A percentile compares a stretch with the other conserved stretches of the same genome.
Conservation (phyloP, 345 rosid genomes). For the Nephelium lappaceum region DNA sequence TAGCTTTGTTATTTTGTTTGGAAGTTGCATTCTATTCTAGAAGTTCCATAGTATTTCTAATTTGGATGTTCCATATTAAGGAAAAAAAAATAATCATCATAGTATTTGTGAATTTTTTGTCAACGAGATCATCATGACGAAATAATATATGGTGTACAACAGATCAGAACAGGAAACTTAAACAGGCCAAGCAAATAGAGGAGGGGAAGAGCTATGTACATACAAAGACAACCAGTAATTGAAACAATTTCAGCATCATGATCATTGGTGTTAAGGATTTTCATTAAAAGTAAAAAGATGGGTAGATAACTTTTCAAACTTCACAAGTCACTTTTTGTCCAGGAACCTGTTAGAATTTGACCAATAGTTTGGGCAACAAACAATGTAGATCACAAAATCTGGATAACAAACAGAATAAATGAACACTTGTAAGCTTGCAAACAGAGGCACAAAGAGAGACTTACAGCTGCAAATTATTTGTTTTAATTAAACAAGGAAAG, state of each 20-base stretch:
- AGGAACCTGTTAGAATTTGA: neutral
- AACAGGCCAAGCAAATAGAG: neutral
- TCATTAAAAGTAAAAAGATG: neutral
- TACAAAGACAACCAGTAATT: neutral
- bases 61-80: constrained; percentile 3
- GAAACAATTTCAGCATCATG: neutral
- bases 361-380: neutral
- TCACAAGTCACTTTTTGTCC: neutral
- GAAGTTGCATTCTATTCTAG: neutral
- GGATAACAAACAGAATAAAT: neutral
- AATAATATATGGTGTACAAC: neutral
- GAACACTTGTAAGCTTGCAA: neutral
- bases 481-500: neutral
- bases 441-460: neutral
- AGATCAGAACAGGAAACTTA: neutral
- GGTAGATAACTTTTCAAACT: no score
- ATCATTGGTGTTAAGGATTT: no score
- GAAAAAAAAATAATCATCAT: neutral
- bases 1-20: neutral
- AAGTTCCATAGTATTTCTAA: neutral
- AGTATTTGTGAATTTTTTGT: neutral
- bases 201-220: neutral
- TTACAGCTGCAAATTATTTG: constrained; percentile 2
- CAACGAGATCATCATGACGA: neutral
- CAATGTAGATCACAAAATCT: neutral